These are phyloP conservation scores for Magnusiomyces sp. DNA, from an alignment of 1,139 yeast genomes.

Conservation along the genomic window DNA sequence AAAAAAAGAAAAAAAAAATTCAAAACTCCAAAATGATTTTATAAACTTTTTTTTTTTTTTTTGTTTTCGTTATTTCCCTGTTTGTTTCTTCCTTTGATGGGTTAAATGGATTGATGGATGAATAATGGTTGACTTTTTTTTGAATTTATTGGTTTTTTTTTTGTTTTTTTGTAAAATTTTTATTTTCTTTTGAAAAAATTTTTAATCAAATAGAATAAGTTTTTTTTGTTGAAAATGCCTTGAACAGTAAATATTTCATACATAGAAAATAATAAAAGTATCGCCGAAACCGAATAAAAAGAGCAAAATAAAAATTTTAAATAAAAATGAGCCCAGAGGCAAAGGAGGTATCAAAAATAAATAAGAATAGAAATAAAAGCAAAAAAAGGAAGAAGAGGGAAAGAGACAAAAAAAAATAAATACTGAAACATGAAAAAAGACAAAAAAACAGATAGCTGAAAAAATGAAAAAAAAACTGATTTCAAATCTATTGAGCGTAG, in stretches of 20 bases:
- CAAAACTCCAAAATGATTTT: background rate
- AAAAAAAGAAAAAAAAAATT: background rate
- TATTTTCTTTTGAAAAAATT: too few species aligned
- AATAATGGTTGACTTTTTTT: background rate
- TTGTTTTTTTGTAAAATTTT: background rate
- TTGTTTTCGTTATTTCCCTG: too few species aligned
- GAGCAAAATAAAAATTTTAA: too few species aligned
- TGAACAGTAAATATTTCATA: background rate
- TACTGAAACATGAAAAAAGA: slow-evolving; percentile 11
- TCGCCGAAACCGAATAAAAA: too few species aligned
- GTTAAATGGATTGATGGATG: background rate
- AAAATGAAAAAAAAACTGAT: background rate
- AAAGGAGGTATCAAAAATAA: too few species aligned
- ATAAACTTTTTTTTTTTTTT: background rate
- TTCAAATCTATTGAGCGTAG: slow-evolving; percentile 30
- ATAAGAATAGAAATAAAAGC: slow-evolving; percentile 6
- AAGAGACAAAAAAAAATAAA: slow-evolving; percentile 8
- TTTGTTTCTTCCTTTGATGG: too few species aligned
- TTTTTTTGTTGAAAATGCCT: background rate
- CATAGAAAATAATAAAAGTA: too few species aligned
- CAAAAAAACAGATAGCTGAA: background rate
- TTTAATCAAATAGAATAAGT: too few species aligned
- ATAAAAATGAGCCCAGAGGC: too few species aligned
- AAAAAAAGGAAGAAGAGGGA: slow-evolving; percentile 9
- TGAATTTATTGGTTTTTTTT: slow-evolving; percentile 1